Evolutionary conservation across 176 grass and related monocot genomes (phyloP), one percentile per base, ranked within the genome.

Genomic region (Coix lacrymajobi): DNA sequence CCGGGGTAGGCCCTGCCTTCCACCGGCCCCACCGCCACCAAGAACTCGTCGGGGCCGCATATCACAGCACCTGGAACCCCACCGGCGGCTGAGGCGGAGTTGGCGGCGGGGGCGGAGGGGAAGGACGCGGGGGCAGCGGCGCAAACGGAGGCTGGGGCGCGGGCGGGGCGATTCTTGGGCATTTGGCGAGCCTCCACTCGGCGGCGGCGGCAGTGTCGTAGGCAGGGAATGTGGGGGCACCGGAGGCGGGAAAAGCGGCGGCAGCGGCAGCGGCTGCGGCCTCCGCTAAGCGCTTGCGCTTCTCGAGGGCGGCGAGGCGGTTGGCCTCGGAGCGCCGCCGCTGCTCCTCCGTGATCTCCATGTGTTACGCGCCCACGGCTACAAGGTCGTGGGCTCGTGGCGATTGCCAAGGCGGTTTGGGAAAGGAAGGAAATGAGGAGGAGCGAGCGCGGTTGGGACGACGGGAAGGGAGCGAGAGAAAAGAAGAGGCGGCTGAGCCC

Each of bases 291-390:
- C 87, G 92, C 89, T 98, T 98, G 71, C 87, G 86, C 83, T 79
- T 98, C 92, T 98, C 90, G 20, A 98, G 87, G 66, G 91, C 91
- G 6, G 83, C 89, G 8, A 95, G 73, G 79, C 91, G 90, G 85
- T 93, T 98, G 19, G 85, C 89, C 93, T 98, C 96, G 82, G 86
- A 66, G 40, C 89, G 86, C 48, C 77, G 89, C 44, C 87, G 85
- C 92, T 93, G 92, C 79, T 98, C 91, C 82, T 90, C 92, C 60
- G 91, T 95, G 70, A 95, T 33, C 85, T 77, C 83, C 92, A 95
- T 91, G 73, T 58, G 24, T 45, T n/a, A 20, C 52, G 1, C 20
- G 1, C 20, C 48, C 4, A 15, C 14, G 24, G 17, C 69, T 24
- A 57, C 37, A 62, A 17, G 4, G 46, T 49, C 46, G 46, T 49